A percentile compares a stretch with the other conserved stretches of the same genome.
phyloP scores from a whole-genome alignment of 352 stramenopile genomes.

The Phytophthora foliorum region DNA sequence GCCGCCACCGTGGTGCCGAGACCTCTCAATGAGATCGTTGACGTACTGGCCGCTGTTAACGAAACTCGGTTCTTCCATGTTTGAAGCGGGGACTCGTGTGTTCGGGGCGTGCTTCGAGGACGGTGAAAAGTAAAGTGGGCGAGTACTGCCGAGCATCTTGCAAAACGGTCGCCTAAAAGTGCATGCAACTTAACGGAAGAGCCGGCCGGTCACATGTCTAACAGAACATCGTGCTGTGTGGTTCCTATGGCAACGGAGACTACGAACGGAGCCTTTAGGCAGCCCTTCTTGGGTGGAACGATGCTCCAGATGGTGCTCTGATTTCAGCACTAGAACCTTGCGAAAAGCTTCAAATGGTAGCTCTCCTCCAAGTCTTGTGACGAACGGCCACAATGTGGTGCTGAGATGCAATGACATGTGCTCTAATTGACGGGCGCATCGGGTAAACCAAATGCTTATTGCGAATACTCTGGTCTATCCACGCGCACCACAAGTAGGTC shows the following conservation, averaged over 20 bases:
- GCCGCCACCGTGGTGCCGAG: slow-evolving; percentile 12
- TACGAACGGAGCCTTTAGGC: not conserved
- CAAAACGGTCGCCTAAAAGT: not conserved
- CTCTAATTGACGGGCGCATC: not conserved
- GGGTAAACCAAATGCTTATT: slow-evolving; percentile 11
- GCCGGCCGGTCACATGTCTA: slow-evolving; percentile 26
- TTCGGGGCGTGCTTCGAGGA: not conserved
- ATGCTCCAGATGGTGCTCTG: slow-evolving; percentile 16
- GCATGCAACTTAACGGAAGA: slow-evolving; percentile 17
- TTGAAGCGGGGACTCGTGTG: not conserved
- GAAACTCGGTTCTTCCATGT: slow-evolving; percentile 31
- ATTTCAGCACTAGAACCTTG: slow-evolving; percentile 10
- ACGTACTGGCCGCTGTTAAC: slow-evolving; percentile 42
- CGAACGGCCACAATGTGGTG: slow-evolving; percentile 8
- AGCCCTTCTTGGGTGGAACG: slow-evolving; percentile 1
- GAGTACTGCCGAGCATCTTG: not conserved
- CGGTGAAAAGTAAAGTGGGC: slow-evolving; percentile 17
- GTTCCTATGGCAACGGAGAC: slow-evolving; percentile 18
- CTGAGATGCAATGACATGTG: slow-evolving; percentile 19
- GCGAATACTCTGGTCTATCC: slow-evolving; percentile 21
- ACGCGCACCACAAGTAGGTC: not conserved
- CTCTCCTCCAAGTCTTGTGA: slow-evolving; percentile 5
- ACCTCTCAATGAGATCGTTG: slow-evolving; percentile 38
- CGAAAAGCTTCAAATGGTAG: not conserved
- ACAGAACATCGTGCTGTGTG: slow-evolving; percentile 19